A percentile compares a stretch with the other conserved stretches of the same genome.
Conservation (phyloP, 768 basidiomycete species). For the Clavulina sp. region DNA sequence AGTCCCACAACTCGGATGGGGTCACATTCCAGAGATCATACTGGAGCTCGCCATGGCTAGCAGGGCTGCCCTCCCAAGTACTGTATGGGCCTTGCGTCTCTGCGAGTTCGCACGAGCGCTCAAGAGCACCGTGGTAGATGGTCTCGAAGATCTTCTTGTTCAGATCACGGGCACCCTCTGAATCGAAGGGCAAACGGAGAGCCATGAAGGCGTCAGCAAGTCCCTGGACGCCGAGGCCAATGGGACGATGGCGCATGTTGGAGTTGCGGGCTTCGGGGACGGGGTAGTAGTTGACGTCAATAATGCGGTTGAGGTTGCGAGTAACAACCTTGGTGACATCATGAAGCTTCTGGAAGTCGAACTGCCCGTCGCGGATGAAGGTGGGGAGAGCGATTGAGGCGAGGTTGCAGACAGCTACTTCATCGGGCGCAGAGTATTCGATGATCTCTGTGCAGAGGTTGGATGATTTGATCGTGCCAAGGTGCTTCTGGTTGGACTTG, state of each 20-base stretch:
- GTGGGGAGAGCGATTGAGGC: conserved; percentile 91
- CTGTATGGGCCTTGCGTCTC: conserved; percentile 66
- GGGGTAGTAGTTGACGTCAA: conserved; percentile 92
- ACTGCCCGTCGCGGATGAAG: conserved; percentile 61
- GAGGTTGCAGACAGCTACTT: conserved; percentile 95
- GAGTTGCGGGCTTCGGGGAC: conserved; percentile 78
- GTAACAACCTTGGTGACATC: conserved; percentile 86
- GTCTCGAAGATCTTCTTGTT: conserved; percentile 98
- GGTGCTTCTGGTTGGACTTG: conserved; percentile 97
- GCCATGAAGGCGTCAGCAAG: conserved; percentile 98
- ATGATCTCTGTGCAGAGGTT: conserved; percentile 99
- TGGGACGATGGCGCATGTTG: conserved; percentile 94
- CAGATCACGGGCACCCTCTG: conserved; percentile 63
- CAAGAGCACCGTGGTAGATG: conserved; percentile 88
- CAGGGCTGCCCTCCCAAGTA: conserved; percentile 84
- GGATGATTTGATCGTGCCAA: conserved; percentile 97
- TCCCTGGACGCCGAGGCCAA: conserved; percentile 94
- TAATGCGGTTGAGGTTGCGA: conserved; percentile 84
- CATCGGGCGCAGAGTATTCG: conserved; percentile 93
- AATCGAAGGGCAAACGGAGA: conserved; percentile 90
- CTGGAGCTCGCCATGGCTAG: conserved; percentile 71
- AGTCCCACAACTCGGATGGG: conserved; percentile 86
- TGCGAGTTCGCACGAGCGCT: conserved; percentile 80
- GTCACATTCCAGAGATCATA: conserved; percentile 92
- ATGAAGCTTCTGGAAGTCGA: conserved; percentile 92